phyloP scores from a whole-genome alignment of 2,329 filamentous ascomycete genomes.

The Venturia effusa region DNA sequence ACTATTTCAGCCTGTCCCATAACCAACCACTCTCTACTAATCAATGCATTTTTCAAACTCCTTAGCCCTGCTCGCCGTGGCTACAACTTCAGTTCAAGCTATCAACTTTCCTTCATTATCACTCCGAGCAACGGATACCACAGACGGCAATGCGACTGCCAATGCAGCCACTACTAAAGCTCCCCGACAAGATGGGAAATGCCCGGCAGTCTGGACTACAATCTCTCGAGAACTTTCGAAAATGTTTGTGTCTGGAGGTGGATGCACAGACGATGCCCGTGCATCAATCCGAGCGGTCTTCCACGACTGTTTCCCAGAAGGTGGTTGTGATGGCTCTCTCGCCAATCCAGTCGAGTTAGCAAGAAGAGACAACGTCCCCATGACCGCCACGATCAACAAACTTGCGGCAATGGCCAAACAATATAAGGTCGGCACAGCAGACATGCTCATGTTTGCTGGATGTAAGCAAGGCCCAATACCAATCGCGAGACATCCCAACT shows the following conservation, averaged over 20 bases:
- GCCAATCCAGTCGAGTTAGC: conserved; percentile 27
- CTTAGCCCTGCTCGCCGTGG: background rate
- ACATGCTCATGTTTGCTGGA: conserved; percentile 42
- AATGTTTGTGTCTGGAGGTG: conserved; percentile 17
- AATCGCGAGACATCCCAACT: background rate
- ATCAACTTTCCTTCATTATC: background rate
- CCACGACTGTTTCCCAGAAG: conserved; percentile 20
- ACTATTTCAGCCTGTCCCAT: background rate
- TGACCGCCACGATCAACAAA: conserved; percentile 30
- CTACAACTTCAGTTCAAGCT: conserved; percentile 1
- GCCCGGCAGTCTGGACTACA: conserved; percentile 21
- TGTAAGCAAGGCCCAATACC: conserved; percentile 14
- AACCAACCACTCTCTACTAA: background rate
- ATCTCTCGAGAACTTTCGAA: conserved; percentile 21
- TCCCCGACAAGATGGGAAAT: conserved; percentile 12
- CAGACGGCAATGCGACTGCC: background rate
- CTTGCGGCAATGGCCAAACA: conserved; percentile 29
- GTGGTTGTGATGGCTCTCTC: conserved; percentile 32
- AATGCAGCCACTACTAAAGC: background rate
- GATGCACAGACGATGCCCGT: conserved; percentile 23
- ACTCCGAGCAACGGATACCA: background rate
- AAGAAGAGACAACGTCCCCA: conserved; percentile 33
- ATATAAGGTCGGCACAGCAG: conserved; percentile 39
- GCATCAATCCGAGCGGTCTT: conserved; percentile 25
- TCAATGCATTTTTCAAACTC: conserved; percentile 4